These are phyloP conservation scores for Sordaria brevicollis DNA, from an alignment of 495 filamentous ascomycete species.

Conservation along the genomic window DNA sequence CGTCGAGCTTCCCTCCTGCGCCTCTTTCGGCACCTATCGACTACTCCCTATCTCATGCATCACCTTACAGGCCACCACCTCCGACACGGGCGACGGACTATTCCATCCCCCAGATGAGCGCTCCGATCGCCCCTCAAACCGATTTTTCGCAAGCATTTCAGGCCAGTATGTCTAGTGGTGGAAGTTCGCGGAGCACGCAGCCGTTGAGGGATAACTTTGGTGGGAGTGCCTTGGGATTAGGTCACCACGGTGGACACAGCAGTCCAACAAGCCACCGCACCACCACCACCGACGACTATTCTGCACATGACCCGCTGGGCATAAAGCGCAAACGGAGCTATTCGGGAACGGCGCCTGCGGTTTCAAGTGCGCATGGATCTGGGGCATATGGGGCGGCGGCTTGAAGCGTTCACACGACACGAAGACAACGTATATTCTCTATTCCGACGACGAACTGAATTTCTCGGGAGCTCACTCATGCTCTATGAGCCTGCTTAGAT, in stretches of 20 bases:
- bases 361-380: not conserved
- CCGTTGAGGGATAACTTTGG: slow-evolving; percentile 37
- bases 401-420: not conserved
- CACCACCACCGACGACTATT: slow-evolving; percentile 24
- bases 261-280: slow-evolving; percentile 19
- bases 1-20: slow-evolving; percentile 38
- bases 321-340: slow-evolving; percentile 45
- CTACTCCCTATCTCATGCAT: slow-evolving; percentile 40
- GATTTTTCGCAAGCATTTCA: slow-evolving; percentile 44
- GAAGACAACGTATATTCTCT: not conserved
- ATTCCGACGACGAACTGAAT: not conserved
- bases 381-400: not conserved
- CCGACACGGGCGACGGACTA: slow-evolving; percentile 32
- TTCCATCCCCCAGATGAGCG: slow-evolving; percentile 45
- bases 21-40: slow-evolving; percentile 44
- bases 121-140: slow-evolving; percentile 41
- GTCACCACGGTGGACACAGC: slow-evolving; percentile 27
- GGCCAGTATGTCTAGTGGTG: slow-evolving; percentile 30
- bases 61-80: slow-evolving; percentile 19
- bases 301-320: slow-evolving; percentile 25
- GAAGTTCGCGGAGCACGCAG: slow-evolving; percentile 23
- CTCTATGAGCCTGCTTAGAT: not conserved
- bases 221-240: slow-evolving; percentile 23
- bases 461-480: too few relatives aligned
- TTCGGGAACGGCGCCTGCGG: slow-evolving; percentile 4